These are phyloP conservation scores for Passalora sequoiae DNA, from an alignment of 2,329 filamentous ascomycete species.

Conservation along the genomic window DNA sequence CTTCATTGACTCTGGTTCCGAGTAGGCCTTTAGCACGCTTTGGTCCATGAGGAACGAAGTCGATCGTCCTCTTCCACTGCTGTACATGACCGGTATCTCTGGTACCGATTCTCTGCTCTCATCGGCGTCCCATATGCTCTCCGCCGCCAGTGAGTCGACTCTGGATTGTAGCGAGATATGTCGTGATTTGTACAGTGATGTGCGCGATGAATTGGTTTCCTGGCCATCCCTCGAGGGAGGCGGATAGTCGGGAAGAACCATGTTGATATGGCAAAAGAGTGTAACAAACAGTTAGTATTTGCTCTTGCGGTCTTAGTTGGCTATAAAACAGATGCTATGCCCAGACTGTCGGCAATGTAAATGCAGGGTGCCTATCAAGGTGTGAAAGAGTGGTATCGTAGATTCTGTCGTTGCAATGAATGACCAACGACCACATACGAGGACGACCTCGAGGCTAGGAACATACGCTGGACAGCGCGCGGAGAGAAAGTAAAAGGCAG, in stretches of 20 bases:
- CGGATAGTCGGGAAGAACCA: slow-evolving; percentile 3
- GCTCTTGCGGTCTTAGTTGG: too few species aligned
- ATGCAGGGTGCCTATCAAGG: too few species aligned
- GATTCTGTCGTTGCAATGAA: slow-evolving; percentile 1
- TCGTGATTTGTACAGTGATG: slow-evolving; percentile 30
- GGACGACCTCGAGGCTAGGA: background rate
- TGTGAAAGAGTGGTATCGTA: too few species aligned
- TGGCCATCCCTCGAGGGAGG: slow-evolving; percentile 10
- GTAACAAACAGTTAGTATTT: background rate
- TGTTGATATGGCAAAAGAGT: slow-evolving; percentile 2
- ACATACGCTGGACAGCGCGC: background rate
- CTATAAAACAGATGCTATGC: too few species aligned
- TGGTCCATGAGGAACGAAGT: slow-evolving; percentile 24
- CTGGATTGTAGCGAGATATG: slow-evolving; percentile 32
- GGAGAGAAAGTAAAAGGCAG: slow-evolving; percentile 1
- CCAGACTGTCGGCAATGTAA: too few species aligned
- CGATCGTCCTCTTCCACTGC: slow-evolving; percentile 18
- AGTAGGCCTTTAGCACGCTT: too few species aligned
- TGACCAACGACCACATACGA: slow-evolving; percentile 2
- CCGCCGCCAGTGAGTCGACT: slow-evolving; percentile 25
- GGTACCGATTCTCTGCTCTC: slow-evolving; percentile 18
- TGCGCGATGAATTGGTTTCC: slow-evolving; percentile 10
- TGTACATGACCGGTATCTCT: slow-evolving; percentile 27
- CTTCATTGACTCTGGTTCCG: slow-evolving; percentile 16
- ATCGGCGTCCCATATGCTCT: slow-evolving; percentile 20